A percentile compares a stretch with the other conserved stretches of the same genome.
phyloP scores from a whole-genome alignment of 495 filamentous ascomycete species.

The Neohortaea acidophila region DNA sequence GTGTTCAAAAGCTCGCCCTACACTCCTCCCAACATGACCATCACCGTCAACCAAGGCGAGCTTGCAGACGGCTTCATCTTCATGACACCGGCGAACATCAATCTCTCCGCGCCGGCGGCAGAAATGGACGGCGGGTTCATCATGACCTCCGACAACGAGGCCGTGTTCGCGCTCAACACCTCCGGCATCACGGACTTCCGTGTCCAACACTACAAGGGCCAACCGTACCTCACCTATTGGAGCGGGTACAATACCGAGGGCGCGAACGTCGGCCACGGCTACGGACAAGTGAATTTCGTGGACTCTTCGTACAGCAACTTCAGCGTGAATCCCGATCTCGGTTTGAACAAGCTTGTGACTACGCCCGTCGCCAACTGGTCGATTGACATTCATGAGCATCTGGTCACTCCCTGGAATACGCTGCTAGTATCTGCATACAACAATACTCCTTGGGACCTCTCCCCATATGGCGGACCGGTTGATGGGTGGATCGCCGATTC shows the following conservation, averaged over 20 bases:
- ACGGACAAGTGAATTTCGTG: conserved; percentile 12
- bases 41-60: conserved; percentile 7
- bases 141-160: conserved; percentile 5
- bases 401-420: conserved; percentile 8
- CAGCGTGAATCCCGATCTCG: conserved; percentile 6
- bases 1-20: conserved; percentile 11
- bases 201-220: conserved; percentile 3
- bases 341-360: conserved; percentile 5
- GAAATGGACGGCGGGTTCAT: conserved; percentile 5
- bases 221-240: conserved; percentile 10
- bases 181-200: conserved; percentile 9
- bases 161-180: conserved; percentile 8
- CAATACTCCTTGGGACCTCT: conserved; percentile 8
- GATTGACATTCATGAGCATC: conserved; percentile 12
- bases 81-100: conserved; percentile 2
- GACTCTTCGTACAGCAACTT: conserved; percentile 9
- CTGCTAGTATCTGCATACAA: conserved; percentile 14
- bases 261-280: conserved; percentile 14
- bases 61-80: conserved; percentile 12
- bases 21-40: conserved; percentile 11
- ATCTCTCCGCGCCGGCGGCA: neutral
- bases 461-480: conserved; percentile 6
- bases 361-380: neutral
- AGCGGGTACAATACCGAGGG: conserved; percentile 2
- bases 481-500: conserved; percentile 13